Evolutionary conservation across 2,329 filamentous ascomycete species (phyloP), one percentile per base, ranked within the genome.

Genomic region (Cladosporium sp.): DNA sequence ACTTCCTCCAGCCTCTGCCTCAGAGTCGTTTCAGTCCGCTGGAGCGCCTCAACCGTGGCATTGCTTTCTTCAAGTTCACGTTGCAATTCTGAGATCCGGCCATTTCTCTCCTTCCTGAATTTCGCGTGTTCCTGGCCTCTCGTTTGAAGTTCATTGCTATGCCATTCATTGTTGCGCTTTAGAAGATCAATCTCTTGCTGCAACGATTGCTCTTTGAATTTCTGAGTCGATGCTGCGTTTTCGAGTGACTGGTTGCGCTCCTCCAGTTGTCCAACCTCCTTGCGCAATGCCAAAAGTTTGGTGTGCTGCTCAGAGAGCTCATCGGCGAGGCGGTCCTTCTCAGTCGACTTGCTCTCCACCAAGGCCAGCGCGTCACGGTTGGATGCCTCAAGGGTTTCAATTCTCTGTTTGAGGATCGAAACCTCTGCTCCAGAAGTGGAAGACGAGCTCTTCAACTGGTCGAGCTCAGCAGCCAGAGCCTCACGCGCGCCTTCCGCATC

Each of bases 81-180:
- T 78, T 97, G 91, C 31, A 99, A 86, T 73, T 96, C 91, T 10
- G 93, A 87, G 71, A 98, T 92, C 46, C 91, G 90, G 1, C 92
- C 89, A 68, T 91, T 91, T 83, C 97, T 98, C 76, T 99, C 95
- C 76, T 97, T 98, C 69, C 95, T 88, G 78, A 91, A 94, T 74
- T 93, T 97, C 70, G 94, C 86, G 57, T 92, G 88, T 76, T 99
- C 95, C 10, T 89, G 87, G 68, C 87, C 89, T 80, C 97, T 96
- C 0, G 91, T 93, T 81, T 96, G 94, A 26, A 98, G 85, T 78
- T 99, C 95, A 50, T 85, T 88, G 74, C 97, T 92, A 65, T 95
- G 90, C 91, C 93, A 99, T 72, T 98, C 94, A 69, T 92, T 91
- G 80, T 93, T 97, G 73, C 90, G 91, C 76, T 92, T 93, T 21